phyloP scores from a whole-genome alignment of 331 rosid genomes.

The Dryas integrifolia region DNA sequence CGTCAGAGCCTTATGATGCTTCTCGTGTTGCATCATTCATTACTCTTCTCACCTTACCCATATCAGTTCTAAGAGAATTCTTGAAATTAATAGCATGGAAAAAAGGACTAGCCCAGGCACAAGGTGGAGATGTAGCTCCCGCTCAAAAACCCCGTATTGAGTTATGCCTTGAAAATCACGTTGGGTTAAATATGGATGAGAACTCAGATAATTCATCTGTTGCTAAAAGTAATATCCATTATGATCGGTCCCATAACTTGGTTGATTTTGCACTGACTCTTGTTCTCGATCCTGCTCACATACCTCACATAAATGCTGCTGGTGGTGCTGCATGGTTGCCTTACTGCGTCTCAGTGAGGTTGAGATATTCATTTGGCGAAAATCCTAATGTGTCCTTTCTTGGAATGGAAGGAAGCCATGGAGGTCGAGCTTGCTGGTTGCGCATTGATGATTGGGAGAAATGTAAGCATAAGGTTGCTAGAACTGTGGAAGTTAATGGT shows the following conservation, averaged over 20 bases:
- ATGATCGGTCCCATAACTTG: slow-evolving; percentile 74
- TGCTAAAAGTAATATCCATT: slow-evolving; percentile 90
- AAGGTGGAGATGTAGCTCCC: slow-evolving; percentile 83
- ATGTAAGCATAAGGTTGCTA: slow-evolving; percentile 73
- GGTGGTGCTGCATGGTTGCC: slow-evolving; percentile 99
- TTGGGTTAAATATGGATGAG: slow-evolving; percentile 59
- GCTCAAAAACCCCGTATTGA: slow-evolving; percentile 93
- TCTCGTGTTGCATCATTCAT: slow-evolving; percentile 98
- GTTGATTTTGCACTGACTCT: slow-evolving; percentile 95
- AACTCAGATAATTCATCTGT: slow-evolving; percentile 54
- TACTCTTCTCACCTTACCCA: slow-evolving; percentile 92
- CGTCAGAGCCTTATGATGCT: slow-evolving; percentile 99
- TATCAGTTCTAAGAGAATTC: slow-evolving; percentile 87
- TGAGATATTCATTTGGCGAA: slow-evolving; percentile 85
- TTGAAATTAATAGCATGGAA: slow-evolving; percentile 96
- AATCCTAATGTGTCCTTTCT: slow-evolving; percentile 67
- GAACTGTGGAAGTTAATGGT: slow-evolving; percentile 64
- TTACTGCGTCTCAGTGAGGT: slow-evolving; percentile 86
- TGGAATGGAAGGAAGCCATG: slow-evolving; percentile 98
- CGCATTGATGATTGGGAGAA: slow-evolving; percentile 93
- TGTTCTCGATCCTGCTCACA: slow-evolving; percentile 93
- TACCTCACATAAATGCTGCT: slow-evolving; percentile 86
- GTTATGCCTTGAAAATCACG: slow-evolving; percentile 93
- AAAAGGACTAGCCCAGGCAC: slow-evolving; percentile 80
- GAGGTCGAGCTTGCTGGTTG: slow-evolving; percentile 94